A percentile compares a stretch with the other conserved stretches of the same genome.
These are phyloP conservation scores for Boletus pseudo-olivaceus DNA, from an alignment of 768 basidiomycete species.

Conservation along the genomic window DNA sequence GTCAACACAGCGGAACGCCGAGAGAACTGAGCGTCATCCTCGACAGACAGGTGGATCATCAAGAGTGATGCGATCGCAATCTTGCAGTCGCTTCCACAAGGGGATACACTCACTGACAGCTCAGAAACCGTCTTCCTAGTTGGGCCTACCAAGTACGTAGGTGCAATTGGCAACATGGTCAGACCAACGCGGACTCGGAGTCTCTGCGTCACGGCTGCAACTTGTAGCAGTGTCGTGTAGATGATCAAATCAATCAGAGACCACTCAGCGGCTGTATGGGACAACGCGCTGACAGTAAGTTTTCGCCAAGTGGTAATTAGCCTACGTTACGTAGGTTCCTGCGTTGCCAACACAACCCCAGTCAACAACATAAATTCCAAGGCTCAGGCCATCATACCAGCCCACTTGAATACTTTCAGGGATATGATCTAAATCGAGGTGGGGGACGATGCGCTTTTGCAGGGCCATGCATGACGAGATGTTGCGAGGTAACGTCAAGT, in stretches of 20 bases:
- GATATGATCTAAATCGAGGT: constrained; percentile 39
- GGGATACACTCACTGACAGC: neutral
- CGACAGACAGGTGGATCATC: neutral
- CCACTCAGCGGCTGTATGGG: neutral
- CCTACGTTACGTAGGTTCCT: constrained; percentile 2
- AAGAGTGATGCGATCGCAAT: neutral
- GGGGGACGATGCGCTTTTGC: constrained; percentile 30
- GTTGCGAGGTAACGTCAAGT: constrained; percentile 12
- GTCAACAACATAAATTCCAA: constrained; percentile 32
- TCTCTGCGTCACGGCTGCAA: too few species aligned
- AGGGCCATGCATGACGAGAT: constrained; percentile 24
- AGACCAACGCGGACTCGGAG: neutral
- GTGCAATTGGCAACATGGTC: neutral
- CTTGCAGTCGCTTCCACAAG: neutral
- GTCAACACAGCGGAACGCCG: neutral
- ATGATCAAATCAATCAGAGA: neutral
- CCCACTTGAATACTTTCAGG: constrained; percentile 30
- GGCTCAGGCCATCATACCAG: constrained; percentile 27
- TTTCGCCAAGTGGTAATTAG: neutral
- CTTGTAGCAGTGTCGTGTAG: neutral
- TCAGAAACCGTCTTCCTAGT: neutral
- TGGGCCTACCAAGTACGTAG: too few species aligned
- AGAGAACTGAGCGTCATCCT: neutral
- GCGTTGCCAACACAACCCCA: constrained; percentile 1
- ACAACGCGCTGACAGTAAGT: neutral